A percentile compares a stretch with the other conserved stretches of the same genome.
Evolutionary conservation across 2,329 filamentous ascomycete species (phyloP).

Genomic region (Stromatinia cepivora): DNA sequence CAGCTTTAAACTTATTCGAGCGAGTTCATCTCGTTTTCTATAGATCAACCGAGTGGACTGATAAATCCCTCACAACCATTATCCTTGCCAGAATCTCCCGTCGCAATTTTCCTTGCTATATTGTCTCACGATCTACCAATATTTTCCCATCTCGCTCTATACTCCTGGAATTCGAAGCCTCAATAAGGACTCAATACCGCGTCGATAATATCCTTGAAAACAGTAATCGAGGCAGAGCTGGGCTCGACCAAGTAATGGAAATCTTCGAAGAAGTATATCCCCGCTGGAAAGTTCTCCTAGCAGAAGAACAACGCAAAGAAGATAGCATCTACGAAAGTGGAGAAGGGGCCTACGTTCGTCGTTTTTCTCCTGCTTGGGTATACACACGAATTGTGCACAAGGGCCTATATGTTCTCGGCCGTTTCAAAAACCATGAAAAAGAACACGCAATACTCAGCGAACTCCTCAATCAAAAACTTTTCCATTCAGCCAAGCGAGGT

Average conservation of each 20-base stretch:
- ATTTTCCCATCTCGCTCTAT: constrained; percentile 78
- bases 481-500: constrained; percentile 81
- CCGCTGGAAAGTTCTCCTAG: constrained; percentile 73
- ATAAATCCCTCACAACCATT: constrained; percentile 92
- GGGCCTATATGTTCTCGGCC: constrained; percentile 73
- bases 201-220: constrained; percentile 82
- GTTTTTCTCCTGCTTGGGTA: constrained; percentile 88
- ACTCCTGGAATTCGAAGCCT: constrained; percentile 85
- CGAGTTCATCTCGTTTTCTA: constrained; percentile 96
- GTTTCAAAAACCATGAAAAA: constrained; percentile 74
- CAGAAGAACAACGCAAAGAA: constrained; percentile 77
- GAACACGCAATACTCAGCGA: constrained; percentile 76
- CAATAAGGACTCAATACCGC: constrained; percentile 75
- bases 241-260: constrained; percentile 66
- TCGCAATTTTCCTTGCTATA: constrained; percentile 84
- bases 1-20: constrained; percentile 80
- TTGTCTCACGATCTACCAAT: constrained; percentile 84
- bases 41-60: constrained; percentile 93
- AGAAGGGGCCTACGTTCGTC: constrained; percentile 84
- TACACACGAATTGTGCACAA: constrained; percentile 95
- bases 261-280: constrained; percentile 74
- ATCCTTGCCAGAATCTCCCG: constrained; percentile 88
- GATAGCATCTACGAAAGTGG: constrained; percentile 74
- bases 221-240: constrained; percentile 65
- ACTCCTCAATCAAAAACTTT: constrained; percentile 76